A percentile compares a stretch with the other conserved stretches of the same genome.
These are phyloP conservation scores for Heliophila coronopifolia DNA, from an alignment of 441 rosid species.

Conservation along the genomic window DNA sequence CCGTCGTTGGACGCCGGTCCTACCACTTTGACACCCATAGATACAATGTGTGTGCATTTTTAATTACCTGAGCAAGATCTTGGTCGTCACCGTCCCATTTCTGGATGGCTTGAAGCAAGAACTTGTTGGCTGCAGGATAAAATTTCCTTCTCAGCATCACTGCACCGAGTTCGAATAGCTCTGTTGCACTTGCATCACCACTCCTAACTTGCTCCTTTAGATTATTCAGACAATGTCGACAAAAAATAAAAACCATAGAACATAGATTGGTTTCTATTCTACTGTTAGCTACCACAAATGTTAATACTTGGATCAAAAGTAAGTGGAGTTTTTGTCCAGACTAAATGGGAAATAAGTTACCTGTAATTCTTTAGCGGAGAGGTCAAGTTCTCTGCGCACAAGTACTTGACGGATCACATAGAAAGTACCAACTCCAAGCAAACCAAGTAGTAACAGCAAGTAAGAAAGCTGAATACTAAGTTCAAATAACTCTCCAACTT, in stretches of 20 bases:
- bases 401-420: slow-evolving; percentile 93
- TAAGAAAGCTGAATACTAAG: slow-evolving; percentile 87
- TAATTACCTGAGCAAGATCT: slow-evolving; percentile 90
- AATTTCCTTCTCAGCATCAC: slow-evolving; percentile 89
- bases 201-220: slow-evolving; percentile 94
- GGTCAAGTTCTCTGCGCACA: slow-evolving; percentile 94
- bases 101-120: slow-evolving; percentile 75
- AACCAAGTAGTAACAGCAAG: slow-evolving; percentile 63
- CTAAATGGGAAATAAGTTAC: no score
- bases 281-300: slow-evolving; percentile 4
- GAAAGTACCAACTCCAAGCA: slow-evolving; percentile 85
- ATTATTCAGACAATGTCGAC: slow-evolving; percentile 4
- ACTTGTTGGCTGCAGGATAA: slow-evolving; percentile 86
- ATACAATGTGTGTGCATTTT: neutral
- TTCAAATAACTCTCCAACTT: slow-evolving; percentile 76
- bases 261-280: neutral
- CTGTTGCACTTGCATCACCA: slow-evolving; percentile 95
- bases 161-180: slow-evolving; percentile 88
- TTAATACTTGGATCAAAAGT: neutral
- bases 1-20: no score
- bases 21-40: no score
- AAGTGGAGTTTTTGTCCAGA: neutral
- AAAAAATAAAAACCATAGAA: neutral
- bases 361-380: slow-evolving; percentile 94
- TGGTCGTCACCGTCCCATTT: slow-evolving; percentile 99